phyloP scores from a whole-genome alignment of 495 filamentous ascomycete genomes.

The Glarea lozoyensis region DNA sequence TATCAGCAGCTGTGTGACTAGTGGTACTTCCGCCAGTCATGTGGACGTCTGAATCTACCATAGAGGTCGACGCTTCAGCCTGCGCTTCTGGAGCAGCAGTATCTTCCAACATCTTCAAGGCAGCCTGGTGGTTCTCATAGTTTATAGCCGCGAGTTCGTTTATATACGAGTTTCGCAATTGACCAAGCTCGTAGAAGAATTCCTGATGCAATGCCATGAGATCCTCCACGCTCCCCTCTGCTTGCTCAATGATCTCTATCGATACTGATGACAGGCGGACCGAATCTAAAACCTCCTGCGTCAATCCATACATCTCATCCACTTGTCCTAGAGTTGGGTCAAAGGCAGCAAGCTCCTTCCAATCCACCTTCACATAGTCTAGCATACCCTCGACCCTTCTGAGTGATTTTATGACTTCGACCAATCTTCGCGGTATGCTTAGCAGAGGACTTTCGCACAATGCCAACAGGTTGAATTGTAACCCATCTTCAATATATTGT shows the following conservation, averaged over 20 bases:
- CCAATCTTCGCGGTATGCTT: constrained; percentile 22
- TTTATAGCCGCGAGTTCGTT: constrained; percentile 2
- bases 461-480: constrained; percentile 37
- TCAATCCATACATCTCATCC: neutral
- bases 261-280: neutral
- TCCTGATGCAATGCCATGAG: constrained; percentile 4
- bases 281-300: constrained; percentile 3
- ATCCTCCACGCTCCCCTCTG: neutral
- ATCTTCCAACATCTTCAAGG: constrained; percentile 6
- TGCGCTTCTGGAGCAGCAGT: too few species aligned
- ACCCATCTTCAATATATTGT: constrained; percentile 27
- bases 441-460: constrained; percentile 32
- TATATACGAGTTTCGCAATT: constrained; percentile 1
- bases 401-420: constrained; percentile 25
- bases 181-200: constrained; percentile 1
- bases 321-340: constrained; percentile 5
- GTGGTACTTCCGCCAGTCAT: too few species aligned
- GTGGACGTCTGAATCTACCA: too few species aligned
- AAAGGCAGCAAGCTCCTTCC: constrained; percentile 10
- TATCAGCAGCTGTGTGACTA: too few species aligned
- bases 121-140: constrained; percentile 9
- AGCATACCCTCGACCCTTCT: constrained; percentile 21
- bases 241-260: neutral
- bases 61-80: too few species aligned
- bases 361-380: constrained; percentile 4